Evolutionary conservation across 345 rosid species (phyloP).

Genomic region (Hibiscus tridactylites): DNA sequence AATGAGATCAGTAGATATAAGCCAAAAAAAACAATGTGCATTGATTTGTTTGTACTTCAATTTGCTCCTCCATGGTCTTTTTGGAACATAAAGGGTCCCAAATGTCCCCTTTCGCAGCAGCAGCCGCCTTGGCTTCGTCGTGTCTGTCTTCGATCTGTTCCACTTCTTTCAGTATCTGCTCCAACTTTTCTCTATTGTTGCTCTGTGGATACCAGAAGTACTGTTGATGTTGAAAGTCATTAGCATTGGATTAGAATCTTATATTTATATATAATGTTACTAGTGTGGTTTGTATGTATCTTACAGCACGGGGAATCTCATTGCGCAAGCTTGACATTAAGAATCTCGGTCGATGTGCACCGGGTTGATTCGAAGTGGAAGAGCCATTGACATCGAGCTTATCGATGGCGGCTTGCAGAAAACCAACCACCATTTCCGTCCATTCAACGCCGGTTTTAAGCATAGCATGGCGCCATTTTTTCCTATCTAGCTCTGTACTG

Average conservation of each 20-base stretch:
- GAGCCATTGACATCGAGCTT: not conserved
- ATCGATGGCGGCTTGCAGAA: not conserved
- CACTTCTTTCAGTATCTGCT: not conserved
- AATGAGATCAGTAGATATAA: not conserved
- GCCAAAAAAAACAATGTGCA: not conserved
- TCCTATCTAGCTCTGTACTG: not conserved
- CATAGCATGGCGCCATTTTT: not conserved
- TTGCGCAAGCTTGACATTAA: not conserved
- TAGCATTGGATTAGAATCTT: no score
- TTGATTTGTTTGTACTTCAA: not conserved
- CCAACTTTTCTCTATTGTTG: not conserved
- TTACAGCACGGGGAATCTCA: not conserved
- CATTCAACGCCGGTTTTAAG: not conserved
- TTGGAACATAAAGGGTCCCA: constrained; percentile 1
- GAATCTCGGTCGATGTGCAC: not conserved
- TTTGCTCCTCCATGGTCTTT: constrained; percentile 5
- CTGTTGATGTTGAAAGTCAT: not conserved
- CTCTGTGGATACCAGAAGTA: not conserved
- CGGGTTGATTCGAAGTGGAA: not conserved
- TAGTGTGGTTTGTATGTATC: not conserved
- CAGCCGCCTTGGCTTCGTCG: not conserved
- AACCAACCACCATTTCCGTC: not conserved
- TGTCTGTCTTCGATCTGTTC: not conserved
- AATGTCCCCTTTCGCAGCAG: not conserved
- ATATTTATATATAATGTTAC: no score